Evolutionary conservation across 345 rosid genomes (phyloP).

Genomic region (Bruguiera gymnorhiza): DNA sequence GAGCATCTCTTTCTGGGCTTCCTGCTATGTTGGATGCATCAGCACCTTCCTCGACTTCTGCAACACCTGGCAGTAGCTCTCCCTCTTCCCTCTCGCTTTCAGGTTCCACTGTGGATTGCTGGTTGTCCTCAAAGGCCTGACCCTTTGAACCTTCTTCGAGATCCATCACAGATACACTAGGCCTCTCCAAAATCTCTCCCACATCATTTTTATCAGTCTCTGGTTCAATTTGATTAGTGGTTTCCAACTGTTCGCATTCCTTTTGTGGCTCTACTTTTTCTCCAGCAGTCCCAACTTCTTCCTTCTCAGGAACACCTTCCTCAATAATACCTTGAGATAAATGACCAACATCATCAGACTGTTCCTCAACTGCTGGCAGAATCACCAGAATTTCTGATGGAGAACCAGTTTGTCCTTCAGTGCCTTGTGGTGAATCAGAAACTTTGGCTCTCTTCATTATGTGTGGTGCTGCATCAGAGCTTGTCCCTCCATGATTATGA

Average conservation of each 20-base stretch:
- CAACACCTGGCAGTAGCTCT: slow-evolving; percentile 59
- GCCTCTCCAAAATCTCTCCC: slow-evolving; percentile 51
- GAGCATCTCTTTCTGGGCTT: slow-evolving; percentile 55
- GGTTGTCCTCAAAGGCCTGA: slow-evolving; percentile 49
- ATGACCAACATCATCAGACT: slow-evolving; percentile 42
- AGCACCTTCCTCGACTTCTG: slow-evolving; percentile 52
- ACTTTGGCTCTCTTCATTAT: slow-evolving; percentile 61
- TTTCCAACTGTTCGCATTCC: slow-evolving; percentile 43
- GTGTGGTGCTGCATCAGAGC: slow-evolving; percentile 42
- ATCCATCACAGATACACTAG: slow-evolving; percentile 38
- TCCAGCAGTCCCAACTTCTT: slow-evolving; percentile 48
- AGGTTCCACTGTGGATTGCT: slow-evolving; percentile 36
- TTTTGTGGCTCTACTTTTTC: slow-evolving; percentile 48
- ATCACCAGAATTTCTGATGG: slow-evolving; percentile 35
- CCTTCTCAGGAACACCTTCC: slow-evolving; percentile 52
- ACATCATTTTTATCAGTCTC: slow-evolving; percentile 35
- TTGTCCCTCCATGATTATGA: slow-evolving; percentile 36
- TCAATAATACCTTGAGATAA: slow-evolving; percentile 33
- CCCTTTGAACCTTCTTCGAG: slow-evolving; percentile 48
- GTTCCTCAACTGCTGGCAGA: slow-evolving; percentile 44
- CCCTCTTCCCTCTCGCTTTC: slow-evolving; percentile 90
- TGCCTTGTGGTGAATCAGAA: slow-evolving; percentile 36
- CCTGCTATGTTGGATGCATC: slow-evolving; percentile 40
- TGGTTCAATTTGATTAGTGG: slow-evolving; percentile 34
- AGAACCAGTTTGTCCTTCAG: slow-evolving; percentile 37